Conservation (phyloP, 1,284 basidiomycete genomes). For the Malassezia obtusa region DNA sequence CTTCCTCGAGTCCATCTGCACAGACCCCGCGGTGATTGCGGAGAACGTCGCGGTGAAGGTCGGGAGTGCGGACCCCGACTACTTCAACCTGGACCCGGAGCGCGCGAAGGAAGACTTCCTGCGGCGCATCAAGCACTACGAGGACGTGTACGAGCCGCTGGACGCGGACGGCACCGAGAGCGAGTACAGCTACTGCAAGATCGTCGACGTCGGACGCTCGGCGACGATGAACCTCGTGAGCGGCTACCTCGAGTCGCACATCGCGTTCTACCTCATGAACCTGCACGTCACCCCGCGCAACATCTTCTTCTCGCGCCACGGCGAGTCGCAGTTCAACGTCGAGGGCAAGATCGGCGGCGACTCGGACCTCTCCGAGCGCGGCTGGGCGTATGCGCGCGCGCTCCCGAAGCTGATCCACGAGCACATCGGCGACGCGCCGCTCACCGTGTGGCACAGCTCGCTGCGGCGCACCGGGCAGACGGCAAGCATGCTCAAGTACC, state of each 20-base stretch:
- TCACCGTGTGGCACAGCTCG: conserved; percentile 97
- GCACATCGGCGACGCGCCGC: conserved; percentile 75
- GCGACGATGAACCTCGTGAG: conserved; percentile 45
- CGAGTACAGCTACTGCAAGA: conserved; percentile 51
- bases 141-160: conserved; percentile 90
- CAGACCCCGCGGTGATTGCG: conserved; percentile 85
- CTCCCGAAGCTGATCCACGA: conserved; percentile 79
- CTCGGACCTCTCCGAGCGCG: conserved; percentile 71
- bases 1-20: conserved; percentile 88
- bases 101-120: conserved; percentile 79
- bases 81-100: conserved; percentile 75
- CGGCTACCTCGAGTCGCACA: conserved; percentile 88
- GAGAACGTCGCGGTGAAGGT: conserved; percentile 94
- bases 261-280: conserved; percentile 98
- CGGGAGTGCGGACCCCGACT: conserved; percentile 90
- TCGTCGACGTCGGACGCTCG: conserved; percentile 47
- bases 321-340: conserved; percentile 94
- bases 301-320: conserved; percentile 94
- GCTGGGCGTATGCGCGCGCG: conserved; percentile 72
- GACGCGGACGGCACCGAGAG: conserved; percentile 58
- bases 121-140: conserved; percentile 82
- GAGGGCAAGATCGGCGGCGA: conserved; percentile 96
- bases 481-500: conserved; percentile 67
- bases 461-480: conserved; percentile 87
- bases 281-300: conserved; percentile 89